These are phyloP conservation scores for Paraconiothyrium sp. DNA, from an alignment of 2,329 filamentous ascomycete genomes.

Conservation along the genomic window DNA sequence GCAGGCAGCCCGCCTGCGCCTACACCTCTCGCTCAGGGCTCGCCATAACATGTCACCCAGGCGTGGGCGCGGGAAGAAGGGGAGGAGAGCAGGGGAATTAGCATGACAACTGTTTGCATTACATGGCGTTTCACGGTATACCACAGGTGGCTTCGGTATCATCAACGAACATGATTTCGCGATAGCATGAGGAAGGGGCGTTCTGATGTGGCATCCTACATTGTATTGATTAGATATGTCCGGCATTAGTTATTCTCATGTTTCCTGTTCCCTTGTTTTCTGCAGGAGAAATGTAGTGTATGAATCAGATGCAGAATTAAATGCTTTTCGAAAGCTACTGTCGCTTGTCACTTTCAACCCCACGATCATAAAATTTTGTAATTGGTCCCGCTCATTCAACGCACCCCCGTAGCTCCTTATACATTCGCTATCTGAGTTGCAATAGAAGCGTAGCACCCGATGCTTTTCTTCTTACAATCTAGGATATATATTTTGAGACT, in stretches of 20 bases:
- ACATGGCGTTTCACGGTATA: conserved; percentile 15
- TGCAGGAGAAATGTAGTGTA: no score
- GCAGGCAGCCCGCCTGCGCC: conserved; percentile 20
- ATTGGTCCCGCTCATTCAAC: no score
- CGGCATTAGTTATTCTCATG: no score
- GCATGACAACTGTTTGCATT: conserved; percentile 4
- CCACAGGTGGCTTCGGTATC: conserved; percentile 12
- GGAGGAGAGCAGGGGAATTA: background rate
- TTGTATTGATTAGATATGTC: background rate
- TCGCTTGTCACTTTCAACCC: no score
- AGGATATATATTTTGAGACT: background rate
- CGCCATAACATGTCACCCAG: background rate
- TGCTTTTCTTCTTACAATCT: background rate
- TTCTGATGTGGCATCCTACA: background rate
- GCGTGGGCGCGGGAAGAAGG: background rate
- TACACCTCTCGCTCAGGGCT: conserved; percentile 6
- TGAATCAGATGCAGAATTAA: no score
- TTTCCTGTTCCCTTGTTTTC: no score
- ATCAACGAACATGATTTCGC: background rate
- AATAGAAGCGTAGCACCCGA: no score
- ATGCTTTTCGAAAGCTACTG: no score
- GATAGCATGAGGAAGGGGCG: conserved; percentile 3
- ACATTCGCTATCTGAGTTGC: no score
- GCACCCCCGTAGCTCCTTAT: no score
- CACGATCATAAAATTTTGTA: no score